Conservation (phyloP, 2,329 filamentous ascomycete species). For the Delphinella strobiligena region DNA sequence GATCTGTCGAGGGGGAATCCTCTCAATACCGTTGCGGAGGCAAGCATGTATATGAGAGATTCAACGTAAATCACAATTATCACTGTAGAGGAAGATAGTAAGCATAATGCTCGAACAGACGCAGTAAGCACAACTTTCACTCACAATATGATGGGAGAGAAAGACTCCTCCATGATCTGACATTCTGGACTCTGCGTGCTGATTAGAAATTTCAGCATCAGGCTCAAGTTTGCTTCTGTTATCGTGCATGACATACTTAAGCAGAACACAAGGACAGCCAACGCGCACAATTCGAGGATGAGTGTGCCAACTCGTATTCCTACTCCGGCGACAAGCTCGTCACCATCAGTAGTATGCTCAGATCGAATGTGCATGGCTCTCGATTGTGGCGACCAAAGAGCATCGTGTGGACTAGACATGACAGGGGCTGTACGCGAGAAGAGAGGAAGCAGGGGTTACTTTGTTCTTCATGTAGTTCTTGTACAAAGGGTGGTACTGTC, state of each 20-base stretch:
- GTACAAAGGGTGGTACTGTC: no score
- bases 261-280: neutral
- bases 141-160: no score
- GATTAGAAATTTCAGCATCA: neutral
- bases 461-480: no score
- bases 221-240: neutral
- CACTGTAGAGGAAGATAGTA: slow-evolving; percentile 27
- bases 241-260: neutral
- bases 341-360: no score
- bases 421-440: no score
- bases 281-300: neutral
- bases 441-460: no score
- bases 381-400: no score
- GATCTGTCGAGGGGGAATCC: slow-evolving; percentile 45
- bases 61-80: slow-evolving; percentile 48
- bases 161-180: neutral
- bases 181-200: neutral
- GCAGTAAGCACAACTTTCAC: neutral
- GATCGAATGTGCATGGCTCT: no score
- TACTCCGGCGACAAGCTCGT: no score
- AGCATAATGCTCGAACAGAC: neutral
- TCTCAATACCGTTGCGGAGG: slow-evolving; percentile 44
- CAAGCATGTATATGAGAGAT: slow-evolving; percentile 48
- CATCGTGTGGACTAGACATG: no score
- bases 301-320: neutral